Percentiles rank a stretch among this genome's conserved stretches.
These are phyloP conservation scores for Rubia yunnanensis DNA, from an alignment of 257 asterid genomes.

Conservation along the genomic window DNA sequence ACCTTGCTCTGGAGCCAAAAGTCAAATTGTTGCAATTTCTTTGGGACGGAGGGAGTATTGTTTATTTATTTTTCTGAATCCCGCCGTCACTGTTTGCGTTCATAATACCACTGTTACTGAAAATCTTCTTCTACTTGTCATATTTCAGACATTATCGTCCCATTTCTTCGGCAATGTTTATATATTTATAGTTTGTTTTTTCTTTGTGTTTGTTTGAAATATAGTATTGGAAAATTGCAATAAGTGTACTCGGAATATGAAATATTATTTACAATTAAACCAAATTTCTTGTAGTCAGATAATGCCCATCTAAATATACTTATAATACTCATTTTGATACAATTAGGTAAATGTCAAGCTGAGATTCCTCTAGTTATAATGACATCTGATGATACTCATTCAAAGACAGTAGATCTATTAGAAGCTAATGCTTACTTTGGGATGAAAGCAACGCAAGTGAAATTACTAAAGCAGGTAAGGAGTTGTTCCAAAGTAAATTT, in stretches of 20 bases:
- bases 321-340: neutral
- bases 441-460: conserved; percentile 82
- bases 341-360: conserved; percentile 51
- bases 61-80: neutral
- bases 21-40: neutral
- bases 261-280: neutral
- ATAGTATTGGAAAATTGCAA: neutral
- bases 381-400: conserved; percentile 98
- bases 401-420: conserved; percentile 58
- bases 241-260: neutral
- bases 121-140: neutral
- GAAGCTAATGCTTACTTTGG: conserved; percentile 83
- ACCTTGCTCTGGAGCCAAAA: conserved; percentile 76
- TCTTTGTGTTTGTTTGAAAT: neutral
- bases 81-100: neutral
- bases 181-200: neutral
- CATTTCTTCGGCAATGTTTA: neutral
- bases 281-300: no score
- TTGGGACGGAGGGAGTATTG: no score
- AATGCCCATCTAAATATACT: neutral
- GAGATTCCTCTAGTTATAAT: conserved; percentile 88
- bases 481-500: conserved; percentile 1
- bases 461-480: conserved; percentile 82
- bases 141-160: neutral
- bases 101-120: neutral